A percentile compares a stretch with the other conserved stretches of the same genome.
These are phyloP conservation scores for Mycena amicta DNA, from an alignment of 768 basidiomycete species.

Conservation along the genomic window DNA sequence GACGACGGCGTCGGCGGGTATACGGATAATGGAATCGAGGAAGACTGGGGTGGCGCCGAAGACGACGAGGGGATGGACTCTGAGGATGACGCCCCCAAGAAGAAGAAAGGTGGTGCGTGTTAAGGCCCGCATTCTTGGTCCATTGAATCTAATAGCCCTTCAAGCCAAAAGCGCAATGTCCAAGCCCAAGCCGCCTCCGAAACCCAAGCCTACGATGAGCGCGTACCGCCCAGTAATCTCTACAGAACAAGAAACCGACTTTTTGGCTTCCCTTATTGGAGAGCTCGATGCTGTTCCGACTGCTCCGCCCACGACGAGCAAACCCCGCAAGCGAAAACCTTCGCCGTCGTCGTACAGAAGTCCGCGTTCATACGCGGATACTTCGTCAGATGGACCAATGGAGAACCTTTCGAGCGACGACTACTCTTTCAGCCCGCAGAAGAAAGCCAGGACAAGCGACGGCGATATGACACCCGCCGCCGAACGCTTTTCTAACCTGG, in stretches of 20 bases:
- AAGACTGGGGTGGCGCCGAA: slow-evolving; percentile 69
- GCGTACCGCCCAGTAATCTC: slow-evolving; percentile 81
- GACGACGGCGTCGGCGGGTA: slow-evolving; percentile 93
- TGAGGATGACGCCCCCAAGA: slow-evolving; percentile 53
- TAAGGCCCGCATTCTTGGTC: not conserved
- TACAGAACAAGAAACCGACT: slow-evolving; percentile 82
- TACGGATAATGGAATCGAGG: slow-evolving; percentile 93
- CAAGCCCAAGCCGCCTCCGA: slow-evolving; percentile 52
- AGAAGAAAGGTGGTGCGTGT: slow-evolving; percentile 43
- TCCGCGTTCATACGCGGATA: slow-evolving; percentile 36
- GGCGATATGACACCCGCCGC: slow-evolving; percentile 55
- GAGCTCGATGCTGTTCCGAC: slow-evolving; percentile 59
- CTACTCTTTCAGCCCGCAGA: slow-evolving; percentile 66
- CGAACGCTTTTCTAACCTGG: slow-evolving; percentile 59
- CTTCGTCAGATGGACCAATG: slow-evolving; percentile 50
- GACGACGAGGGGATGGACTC: slow-evolving; percentile 58
- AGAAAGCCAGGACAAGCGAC: slow-evolving; percentile 55
- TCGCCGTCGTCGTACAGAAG: slow-evolving; percentile 47
- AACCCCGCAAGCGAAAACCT: slow-evolving; percentile 72
- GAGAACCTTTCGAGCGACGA: slow-evolving; percentile 61
- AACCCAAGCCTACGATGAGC: slow-evolving; percentile 62
- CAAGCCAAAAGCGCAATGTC: slow-evolving; percentile 49
- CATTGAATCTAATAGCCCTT: slow-evolving; percentile 15
- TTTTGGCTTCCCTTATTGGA: slow-evolving; percentile 82
- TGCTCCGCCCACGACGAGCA: slow-evolving; percentile 30